Conservation (phyloP, 202 grass and related monocot genomes). For the Bolboschoenoplectus hybrid region DNA sequence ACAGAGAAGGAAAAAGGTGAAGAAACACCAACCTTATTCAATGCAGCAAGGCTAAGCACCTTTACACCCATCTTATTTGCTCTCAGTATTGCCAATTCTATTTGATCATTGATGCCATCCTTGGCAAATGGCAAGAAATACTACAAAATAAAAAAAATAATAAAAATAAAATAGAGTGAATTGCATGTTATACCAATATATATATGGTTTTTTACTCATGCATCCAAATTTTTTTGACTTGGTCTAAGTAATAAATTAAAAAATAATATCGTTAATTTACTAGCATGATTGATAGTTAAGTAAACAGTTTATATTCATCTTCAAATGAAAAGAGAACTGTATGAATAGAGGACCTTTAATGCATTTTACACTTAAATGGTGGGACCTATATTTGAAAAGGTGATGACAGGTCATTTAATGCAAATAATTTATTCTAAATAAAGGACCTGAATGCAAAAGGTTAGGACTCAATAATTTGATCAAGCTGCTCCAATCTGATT, state of each 20-base stretch:
- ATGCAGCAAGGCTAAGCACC: constrained; percentile 84
- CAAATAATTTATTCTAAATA: background rate
- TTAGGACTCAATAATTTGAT: constrained; percentile 15
- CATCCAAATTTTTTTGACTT: background rate
- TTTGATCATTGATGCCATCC: constrained; percentile 82
- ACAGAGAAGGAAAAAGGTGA: background rate
- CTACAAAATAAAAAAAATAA: constrained; percentile 35
- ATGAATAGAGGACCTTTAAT: background rate
- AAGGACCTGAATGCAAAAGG: background rate
- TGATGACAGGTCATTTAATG: background rate
- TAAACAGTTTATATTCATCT: background rate
- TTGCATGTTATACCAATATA: no score
- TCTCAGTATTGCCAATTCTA: constrained; percentile 79
- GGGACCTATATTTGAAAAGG: background rate
- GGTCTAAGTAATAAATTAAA: background rate
- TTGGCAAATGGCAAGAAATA: constrained; percentile 80
- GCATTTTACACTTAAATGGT: background rate
- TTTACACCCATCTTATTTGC: constrained; percentile 77
- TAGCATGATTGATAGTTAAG: background rate
- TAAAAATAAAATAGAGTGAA: background rate
- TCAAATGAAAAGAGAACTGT: background rate
- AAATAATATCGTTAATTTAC: background rate
- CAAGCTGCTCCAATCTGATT: background rate
- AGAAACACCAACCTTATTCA: constrained; percentile 66
- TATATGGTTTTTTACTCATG: no score